Evolutionary conservation across 148 eudicot genomes (phyloP).

Genomic region (Vaccinium myrtillus): DNA sequence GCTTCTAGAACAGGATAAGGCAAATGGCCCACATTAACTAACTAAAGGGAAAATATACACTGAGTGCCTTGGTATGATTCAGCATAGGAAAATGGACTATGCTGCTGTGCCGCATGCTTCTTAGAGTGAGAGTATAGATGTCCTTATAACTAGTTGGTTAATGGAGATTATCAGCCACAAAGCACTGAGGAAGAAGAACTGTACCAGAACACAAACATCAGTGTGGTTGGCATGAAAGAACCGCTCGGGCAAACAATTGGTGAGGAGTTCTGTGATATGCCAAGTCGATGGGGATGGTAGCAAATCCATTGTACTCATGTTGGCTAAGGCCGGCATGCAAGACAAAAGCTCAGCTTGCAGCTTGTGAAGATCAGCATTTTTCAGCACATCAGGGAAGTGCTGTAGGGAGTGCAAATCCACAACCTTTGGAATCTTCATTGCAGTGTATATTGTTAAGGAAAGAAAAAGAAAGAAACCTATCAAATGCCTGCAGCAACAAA

Average conservation of each 20-base stretch:
- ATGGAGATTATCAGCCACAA: neutral
- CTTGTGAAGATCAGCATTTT: constrained; percentile 65
- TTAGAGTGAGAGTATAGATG: neutral
- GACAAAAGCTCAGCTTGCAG: constrained; percentile 59
- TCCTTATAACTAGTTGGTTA: neutral
- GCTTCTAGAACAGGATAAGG: neutral
- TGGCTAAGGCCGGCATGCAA: constrained; percentile 76
- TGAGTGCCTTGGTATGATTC: neutral
- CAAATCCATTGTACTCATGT: constrained; percentile 52
- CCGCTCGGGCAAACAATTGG: constrained; percentile 86
- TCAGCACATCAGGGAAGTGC: constrained; percentile 65
- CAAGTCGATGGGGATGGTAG: constrained; percentile 57
- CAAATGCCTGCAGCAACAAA: constrained; percentile 68
- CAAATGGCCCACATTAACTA: neutral
- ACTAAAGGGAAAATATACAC: neutral
- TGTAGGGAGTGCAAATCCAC: constrained; percentile 65
- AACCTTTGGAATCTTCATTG: constrained; percentile 69
- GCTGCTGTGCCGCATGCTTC: neutral
- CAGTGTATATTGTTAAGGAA: constrained; percentile 79
- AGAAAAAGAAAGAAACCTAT: constrained; percentile 96
- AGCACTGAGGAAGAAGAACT: constrained; percentile 8
- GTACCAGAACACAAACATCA: constrained; percentile 70
- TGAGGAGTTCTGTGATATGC: constrained; percentile 66
- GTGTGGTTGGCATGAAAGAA: constrained; percentile 69
- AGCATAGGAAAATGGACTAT: neutral